Evolutionary conservation across 768 basidiomycete species (phyloP), one percentile per base, ranked within the genome.

Genomic region (Peribolospora baueri): DNA sequence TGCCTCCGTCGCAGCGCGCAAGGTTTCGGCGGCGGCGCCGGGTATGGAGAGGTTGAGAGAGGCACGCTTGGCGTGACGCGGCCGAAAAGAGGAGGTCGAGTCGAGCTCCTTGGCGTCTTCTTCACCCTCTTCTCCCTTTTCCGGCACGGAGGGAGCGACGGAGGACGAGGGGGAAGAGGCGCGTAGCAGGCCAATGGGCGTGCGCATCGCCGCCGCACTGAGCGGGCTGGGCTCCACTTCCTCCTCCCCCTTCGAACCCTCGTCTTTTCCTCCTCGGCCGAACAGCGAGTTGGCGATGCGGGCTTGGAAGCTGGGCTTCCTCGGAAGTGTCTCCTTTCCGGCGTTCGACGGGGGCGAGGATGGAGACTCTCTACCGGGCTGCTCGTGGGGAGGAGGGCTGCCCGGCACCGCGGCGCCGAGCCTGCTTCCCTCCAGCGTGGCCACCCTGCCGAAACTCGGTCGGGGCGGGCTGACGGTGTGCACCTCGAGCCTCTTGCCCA

Each of bases 401-500:
- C 84, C 77, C 77, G 80, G 54, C 53, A 46, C 54, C 5, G 7
- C 25, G 5, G 6, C 39, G 37, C 6, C 42, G 6, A 3, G 10
- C 3, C 2, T 5, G 54, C 3, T 6, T 11, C 2, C 6, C 14
- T 41, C 7, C 5, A 4, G n/a, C 46, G 11, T 8, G 42, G 9
- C 51, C 50, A 53, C 25, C 7, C 49, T 25, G 8, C 49, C 57
- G 8, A 59, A 5, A 13, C 25, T 25, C 25, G 55, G 51, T 42
- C 60, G 54, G 7, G 59, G 47, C 10, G 46, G 49, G 59, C 71
- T 50, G 61, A 80, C 80, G 70, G 86, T 83, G 63, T 97, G 91
- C 62, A 80, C 85, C 46, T 91, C 91, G 48, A 98, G 82, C 0
- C 86, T 82, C 67, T 85, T 84, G 2, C 90, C 91, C 56, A 98